Evolutionary conservation across 2,329 filamentous ascomycete species (phyloP), one percentile per base, ranked within the genome.

Genomic region (Colletotrichum neosansevieriae): DNA sequence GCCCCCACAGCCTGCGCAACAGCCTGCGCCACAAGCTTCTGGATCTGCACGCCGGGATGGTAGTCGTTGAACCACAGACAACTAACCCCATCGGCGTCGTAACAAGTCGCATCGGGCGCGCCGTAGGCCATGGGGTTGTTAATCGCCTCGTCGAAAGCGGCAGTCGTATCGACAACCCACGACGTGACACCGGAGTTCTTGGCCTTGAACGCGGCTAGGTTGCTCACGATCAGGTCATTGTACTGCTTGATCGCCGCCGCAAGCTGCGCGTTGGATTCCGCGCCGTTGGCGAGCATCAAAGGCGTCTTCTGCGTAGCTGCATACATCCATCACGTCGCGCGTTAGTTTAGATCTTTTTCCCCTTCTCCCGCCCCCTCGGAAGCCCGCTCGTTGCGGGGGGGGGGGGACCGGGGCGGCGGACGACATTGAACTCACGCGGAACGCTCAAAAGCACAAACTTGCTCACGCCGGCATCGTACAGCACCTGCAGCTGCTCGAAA

Each of bases 381-480:
- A n/a, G n/a, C n/a, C n/a, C n/a, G n/a, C n/a, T n/a, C n/a, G n/a
- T n/a, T n/a, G n/a, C n/a, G n/a, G n/a, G n/a, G n/a, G n/a, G n/a
- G n/a, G n/a, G n/a, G n/a, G n/a, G n/a, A n/a, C n/a, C 24, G 29
- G 29, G 29, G 4, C 29, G 24, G 24, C 29, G 29, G 24, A 4
- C 29, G 29, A 29, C 29, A 9, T 9, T 9, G 7, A 1, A 73
- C 77, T 71, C 60, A 79, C 76, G 76, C 13, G 85, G 85, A 2
- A 85, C 83, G 65, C 79, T 82, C 56, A 87, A 63, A 51, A 87
- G 77, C 3, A 82, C 74, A 69, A 87, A 86, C 24, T 82, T 83
- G 59, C 83, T 78, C 6, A 79, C 83, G 0, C 84, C 85, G 5
- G 78, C 77, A 13, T 79, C 70, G 60, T 84, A 85, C 42, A 87